phyloP scores from a whole-genome alignment of 2,329 filamentous ascomycete species.

The Sclerotinia sclerotiorum region DNA sequence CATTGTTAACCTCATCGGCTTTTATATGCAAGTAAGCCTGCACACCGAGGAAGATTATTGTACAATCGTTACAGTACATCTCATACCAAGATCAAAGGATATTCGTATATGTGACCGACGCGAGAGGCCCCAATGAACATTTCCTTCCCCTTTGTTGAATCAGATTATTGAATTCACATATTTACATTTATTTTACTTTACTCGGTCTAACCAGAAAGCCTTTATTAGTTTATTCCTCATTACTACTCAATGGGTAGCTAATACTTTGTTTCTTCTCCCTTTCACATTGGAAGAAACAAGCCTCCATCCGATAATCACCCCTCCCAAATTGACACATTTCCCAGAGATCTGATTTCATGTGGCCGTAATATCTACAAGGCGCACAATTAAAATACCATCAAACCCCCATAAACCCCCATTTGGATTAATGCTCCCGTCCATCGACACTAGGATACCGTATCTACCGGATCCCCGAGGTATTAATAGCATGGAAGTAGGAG shows the following conservation, averaged over 20 bases:
- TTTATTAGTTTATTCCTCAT: background rate
- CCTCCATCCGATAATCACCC: no score
- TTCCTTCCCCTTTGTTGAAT: background rate
- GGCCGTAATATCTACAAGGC: background rate
- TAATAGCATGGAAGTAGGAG: conserved; percentile 3
- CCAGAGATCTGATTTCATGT: background rate
- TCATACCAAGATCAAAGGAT: conserved; percentile 6
- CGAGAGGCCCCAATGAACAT: background rate
- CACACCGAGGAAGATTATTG: conserved; percentile 4
- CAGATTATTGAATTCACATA: background rate
- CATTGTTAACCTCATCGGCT: background rate
- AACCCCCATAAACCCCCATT: conserved; percentile 6
- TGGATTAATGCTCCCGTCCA: conserved; percentile 21
- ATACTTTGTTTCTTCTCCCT: background rate
- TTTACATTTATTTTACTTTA: background rate
- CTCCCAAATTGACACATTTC: background rate
- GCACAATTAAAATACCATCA: background rate
- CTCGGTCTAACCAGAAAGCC: conserved; percentile 5
- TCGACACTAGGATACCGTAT: background rate
- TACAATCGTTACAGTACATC: background rate
- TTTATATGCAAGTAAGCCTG: conserved; percentile 21
- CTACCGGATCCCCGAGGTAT: conserved; percentile 7
- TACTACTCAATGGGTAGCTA: background rate
- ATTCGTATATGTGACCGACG: conserved; percentile 17
- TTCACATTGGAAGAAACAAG: background rate